phyloP scores from a whole-genome alignment of 306 rosid species.

The Cicer arietinum region DNA sequence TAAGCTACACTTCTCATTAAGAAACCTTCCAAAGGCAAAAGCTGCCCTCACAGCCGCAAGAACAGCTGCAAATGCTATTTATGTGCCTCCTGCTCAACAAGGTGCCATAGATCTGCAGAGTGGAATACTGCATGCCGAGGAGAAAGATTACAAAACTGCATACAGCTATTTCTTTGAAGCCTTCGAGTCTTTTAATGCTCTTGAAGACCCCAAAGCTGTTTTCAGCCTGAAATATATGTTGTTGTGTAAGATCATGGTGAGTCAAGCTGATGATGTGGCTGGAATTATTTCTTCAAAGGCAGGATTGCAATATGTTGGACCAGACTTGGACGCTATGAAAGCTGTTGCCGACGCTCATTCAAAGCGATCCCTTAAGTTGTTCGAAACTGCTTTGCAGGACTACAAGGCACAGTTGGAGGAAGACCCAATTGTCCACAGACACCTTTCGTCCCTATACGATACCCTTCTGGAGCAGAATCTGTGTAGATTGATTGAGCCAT shows the following conservation, averaged over 20 bases:
- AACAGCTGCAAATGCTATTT: slow-evolving; percentile 95
- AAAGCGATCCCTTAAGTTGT: slow-evolving; percentile 84
- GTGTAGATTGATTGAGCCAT: slow-evolving; percentile 92
- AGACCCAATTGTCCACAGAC: slow-evolving; percentile 96
- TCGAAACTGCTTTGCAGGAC: slow-evolving; percentile 76
- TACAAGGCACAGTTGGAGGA: slow-evolving; percentile 90
- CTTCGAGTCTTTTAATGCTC: slow-evolving; percentile 91
- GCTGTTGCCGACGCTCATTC: slow-evolving; percentile 96
- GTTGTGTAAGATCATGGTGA: slow-evolving; percentile 91
- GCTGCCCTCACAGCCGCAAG: slow-evolving; percentile 96
- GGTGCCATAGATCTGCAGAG: slow-evolving; percentile 94
- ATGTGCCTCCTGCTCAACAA: slow-evolving; percentile 98
- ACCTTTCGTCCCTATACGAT: slow-evolving; percentile 82
- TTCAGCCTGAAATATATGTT: slow-evolving; percentile 94
- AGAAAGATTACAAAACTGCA: slow-evolving; percentile 90
- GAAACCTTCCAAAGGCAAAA: slow-evolving; percentile 97
- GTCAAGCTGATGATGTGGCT: slow-evolving; percentile 87
- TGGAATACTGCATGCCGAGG: slow-evolving; percentile 96
- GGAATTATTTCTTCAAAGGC: slow-evolving; percentile 93
- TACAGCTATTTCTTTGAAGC: slow-evolving; percentile 95
- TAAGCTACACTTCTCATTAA: slow-evolving; percentile 85
- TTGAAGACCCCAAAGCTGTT: slow-evolving; percentile 89
- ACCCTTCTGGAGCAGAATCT: slow-evolving; percentile 93
- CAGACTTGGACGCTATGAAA: slow-evolving; percentile 96
- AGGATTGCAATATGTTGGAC: slow-evolving; percentile 81